phyloP scores from a whole-genome alignment of 257 asterid genomes.

The Penstemon barbatus region DNA sequence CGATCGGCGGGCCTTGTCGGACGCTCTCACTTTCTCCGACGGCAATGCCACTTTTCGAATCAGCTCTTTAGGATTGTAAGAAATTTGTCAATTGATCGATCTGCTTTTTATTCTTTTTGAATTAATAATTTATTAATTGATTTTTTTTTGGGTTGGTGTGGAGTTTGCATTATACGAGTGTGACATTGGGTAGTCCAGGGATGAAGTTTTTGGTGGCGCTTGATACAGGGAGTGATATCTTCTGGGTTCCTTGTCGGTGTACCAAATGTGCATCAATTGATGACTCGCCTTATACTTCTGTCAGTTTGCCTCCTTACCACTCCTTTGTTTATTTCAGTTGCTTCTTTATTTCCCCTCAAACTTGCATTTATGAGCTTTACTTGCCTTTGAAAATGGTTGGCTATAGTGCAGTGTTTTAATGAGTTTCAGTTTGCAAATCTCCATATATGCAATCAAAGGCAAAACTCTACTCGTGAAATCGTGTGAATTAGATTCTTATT shows the following conservation, averaged over 20 bases:
- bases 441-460: too few species aligned
- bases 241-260: slow-evolving; percentile 87
- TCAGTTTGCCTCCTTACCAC: slow-evolving; percentile 29
- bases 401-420: too few species aligned
- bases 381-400: too few species aligned
- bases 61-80: slow-evolving; percentile 82
- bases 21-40: slow-evolving; percentile 62
- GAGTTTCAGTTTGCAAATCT: too few species aligned
- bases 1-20: slow-evolving; percentile 50
- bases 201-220: slow-evolving; percentile 82
- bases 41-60: slow-evolving; percentile 68
- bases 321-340: slow-evolving; percentile 1
- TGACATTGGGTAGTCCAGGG: slow-evolving; percentile 78
- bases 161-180: slow-evolving; percentile 83
- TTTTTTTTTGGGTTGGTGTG: slow-evolving; percentile 19
- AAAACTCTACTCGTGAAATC: too few species aligned
- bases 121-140: background rate
- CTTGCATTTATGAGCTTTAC: background rate
- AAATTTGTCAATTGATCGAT: background rate
- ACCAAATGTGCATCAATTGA: slow-evolving; percentile 55
- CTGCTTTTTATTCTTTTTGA: background rate
- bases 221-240: slow-evolving; percentile 86
- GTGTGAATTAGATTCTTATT: too few species aligned
- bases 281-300: slow-evolving; percentile 52
- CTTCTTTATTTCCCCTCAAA: background rate